A percentile compares a stretch with the other conserved stretches of the same genome.
These are phyloP conservation scores for Xylaria sp. DNA, from an alignment of 2,329 filamentous ascomycete species.

Conservation along the genomic window DNA sequence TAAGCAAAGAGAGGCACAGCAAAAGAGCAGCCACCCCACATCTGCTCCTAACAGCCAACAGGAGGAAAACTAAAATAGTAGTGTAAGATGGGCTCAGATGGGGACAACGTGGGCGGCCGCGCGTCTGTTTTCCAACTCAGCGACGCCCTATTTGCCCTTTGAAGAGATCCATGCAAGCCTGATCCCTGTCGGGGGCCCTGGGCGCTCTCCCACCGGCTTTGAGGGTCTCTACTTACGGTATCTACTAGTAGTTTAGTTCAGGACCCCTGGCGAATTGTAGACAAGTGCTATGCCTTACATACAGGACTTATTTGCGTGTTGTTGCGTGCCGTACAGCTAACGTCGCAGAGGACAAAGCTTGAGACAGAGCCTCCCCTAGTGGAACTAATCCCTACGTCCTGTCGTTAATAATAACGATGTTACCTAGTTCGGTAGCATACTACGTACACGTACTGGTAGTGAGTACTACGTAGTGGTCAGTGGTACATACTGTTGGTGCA, in stretches of 20 bases:
- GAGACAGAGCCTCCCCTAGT: conserved; percentile 21
- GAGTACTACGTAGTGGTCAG: background rate
- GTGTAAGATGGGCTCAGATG: background rate
- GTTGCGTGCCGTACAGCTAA: background rate
- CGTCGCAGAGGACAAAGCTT: conserved; percentile 11
- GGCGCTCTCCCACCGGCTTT: background rate
- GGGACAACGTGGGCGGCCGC: conserved; percentile 31
- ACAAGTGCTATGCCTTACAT: background rate
- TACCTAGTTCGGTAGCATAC: background rate
- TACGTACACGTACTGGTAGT: background rate
- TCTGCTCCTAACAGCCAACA: background rate
- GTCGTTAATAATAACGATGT: conserved; percentile 7
- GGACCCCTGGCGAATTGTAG: background rate
- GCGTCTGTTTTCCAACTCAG: conserved; percentile 24
- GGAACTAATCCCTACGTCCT: conserved; percentile 13
- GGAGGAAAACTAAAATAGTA: conserved; percentile 4
- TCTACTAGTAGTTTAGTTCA: background rate
- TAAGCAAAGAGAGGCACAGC: background rate
- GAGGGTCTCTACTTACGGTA: background rate
- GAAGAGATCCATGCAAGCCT: conserved; percentile 6
- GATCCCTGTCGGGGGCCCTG: conserved; percentile 23
- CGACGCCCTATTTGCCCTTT: conserved; percentile 12
- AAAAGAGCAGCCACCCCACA: background rate
- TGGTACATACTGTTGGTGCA: conserved; percentile 8
- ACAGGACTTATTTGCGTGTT: background rate